phyloP scores from a whole-genome alignment of 768 basidiomycete species.

The Trametes maxima region DNA sequence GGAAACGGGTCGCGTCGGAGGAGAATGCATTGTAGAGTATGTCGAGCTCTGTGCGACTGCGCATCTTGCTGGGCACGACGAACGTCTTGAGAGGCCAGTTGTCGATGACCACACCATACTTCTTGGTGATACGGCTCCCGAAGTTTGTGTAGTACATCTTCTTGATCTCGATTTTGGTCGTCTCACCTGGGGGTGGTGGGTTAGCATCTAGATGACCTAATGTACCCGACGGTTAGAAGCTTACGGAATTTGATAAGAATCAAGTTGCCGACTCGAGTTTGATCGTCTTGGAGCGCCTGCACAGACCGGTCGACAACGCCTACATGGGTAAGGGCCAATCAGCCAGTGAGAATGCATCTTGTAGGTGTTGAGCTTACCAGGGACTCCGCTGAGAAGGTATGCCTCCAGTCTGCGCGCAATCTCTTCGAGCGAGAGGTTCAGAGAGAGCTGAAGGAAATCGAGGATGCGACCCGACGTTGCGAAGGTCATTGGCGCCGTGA shows the following conservation, averaged over 20 bases:
- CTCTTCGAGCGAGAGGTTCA: neutral
- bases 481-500: neutral
- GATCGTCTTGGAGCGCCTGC: neutral
- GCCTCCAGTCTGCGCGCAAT: neutral
- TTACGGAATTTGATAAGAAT: neutral
- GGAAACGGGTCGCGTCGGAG: constrained; percentile 22
- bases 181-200: neutral
- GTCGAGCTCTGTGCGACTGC: constrained; percentile 18
- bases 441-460: neutral
- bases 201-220: too few relatives aligned
- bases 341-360: too few relatives aligned
- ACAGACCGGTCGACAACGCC: neutral
- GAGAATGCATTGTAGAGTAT: constrained; percentile 24
- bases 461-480: neutral
- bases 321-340: neutral
- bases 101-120: constrained; percentile 1
- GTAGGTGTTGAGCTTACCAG: neutral
- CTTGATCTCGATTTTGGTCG: neutral
- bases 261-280: neutral
- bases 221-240: neutral
- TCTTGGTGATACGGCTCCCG: neutral
- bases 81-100: neutral
- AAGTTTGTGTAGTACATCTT: neutral
- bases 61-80: constrained; percentile 20
- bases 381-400: neutral